Base-by-base conservation (phyloP, 768 basidiomycete genomes). In the Dentipellis sp. region DNA sequence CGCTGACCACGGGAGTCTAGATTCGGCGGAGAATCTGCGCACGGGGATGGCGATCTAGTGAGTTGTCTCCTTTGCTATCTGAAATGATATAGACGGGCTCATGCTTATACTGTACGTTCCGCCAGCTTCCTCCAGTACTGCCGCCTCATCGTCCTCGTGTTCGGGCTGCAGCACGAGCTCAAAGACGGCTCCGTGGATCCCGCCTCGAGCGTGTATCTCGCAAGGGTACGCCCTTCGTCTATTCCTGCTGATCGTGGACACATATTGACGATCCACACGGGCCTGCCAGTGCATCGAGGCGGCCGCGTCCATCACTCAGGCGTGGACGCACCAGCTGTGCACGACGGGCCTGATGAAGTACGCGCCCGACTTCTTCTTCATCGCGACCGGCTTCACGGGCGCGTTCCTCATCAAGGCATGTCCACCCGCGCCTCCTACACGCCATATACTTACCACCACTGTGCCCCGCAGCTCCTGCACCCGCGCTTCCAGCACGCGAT, bases 301-400 rank as follows among this genome's bases (percentile, higher is more conserved):
- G 0, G 54, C 61, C 3, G 53, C 59, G 3, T 34, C 51, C 1
- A 10, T 62, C 54, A 61, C 57, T n/a, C 34, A 56, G 10, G 19
- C 59, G 14, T 60, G 61, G 61, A 52, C 50, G 42, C 45, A 49
- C 10, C 46, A 40, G 21, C 51, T 62, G 56, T 48, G 58, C 14
- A 36, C 53, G 6, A 57, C 50, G 0, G 59, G 57, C 14, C 54
- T 58, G 21, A 45, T 56, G 45, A 52, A 36, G 4, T 54, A 53
- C 17, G 56, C 61, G 7, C 61, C 61, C 22, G 61, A 62, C 52
- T 60, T 61, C 52, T 62, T 62, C 57, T 62, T 62, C 16, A 48
- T 56, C 7, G 59, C 60, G 14, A 46, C 53, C 17, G 61, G 61
- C n/a, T 62, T 62, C 39, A 56, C 61, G 0, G 54, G 52, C 45